Conservation (phyloP, 257 asterid genomes). For the Oldenlandia corymbosa region DNA sequence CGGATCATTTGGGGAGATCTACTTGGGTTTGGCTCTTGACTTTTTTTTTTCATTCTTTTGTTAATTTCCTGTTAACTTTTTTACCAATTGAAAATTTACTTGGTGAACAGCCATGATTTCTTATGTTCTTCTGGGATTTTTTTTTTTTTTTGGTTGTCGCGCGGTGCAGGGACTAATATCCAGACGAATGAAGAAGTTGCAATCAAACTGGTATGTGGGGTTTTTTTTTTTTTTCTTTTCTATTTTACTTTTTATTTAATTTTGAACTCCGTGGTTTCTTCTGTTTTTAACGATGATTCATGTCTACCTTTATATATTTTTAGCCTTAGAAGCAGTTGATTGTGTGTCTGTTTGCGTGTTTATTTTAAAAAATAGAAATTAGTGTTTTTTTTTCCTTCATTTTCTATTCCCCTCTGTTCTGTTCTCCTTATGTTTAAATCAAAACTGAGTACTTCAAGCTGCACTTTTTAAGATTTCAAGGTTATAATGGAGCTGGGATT, state of each 20-base stretch:
- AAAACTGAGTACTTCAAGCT: no score
- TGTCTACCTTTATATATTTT: neutral
- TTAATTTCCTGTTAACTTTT: no score
- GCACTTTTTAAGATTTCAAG: no score
- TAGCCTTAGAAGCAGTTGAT: neutral
- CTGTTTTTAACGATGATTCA: conserved; percentile 2
- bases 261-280: neutral
- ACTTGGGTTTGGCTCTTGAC: conserved; percentile 25
- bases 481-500: conserved; percentile 1
- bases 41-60: neutral
- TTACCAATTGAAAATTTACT: no score
- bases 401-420: no score
- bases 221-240: conserved; percentile 14
- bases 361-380: no score
- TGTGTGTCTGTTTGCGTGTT: no score
- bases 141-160: neutral
- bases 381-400: neutral
- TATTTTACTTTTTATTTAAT: neutral
- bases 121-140: neutral
- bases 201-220: conserved; percentile 75
- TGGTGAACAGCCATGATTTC: no score
- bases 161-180: conserved; percentile 48
- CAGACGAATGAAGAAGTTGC: conserved; percentile 89
- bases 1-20: conserved; percentile 53
- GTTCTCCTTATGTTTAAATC: no score